Conservation (phyloP, 2,329 filamentous ascomycete genomes). For the Talaromyces sp. region DNA sequence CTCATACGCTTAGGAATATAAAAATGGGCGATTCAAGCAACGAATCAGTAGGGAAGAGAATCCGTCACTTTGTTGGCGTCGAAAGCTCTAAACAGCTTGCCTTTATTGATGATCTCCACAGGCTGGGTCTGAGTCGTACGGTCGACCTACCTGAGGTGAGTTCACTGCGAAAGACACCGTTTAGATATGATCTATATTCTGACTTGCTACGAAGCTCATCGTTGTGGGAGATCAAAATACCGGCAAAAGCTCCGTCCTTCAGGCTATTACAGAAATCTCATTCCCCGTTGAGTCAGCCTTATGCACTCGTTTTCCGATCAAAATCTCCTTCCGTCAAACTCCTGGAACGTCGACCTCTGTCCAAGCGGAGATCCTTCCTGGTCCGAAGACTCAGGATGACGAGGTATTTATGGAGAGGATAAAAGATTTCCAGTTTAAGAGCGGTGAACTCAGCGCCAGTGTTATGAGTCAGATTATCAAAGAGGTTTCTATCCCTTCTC, state of each 20-base stretch:
- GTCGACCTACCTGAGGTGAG: constrained; percentile 18
- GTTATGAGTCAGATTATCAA: neutral
- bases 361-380: constrained; percentile 16
- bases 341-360: constrained; percentile 12
- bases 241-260: constrained; percentile 60
- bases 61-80: constrained; percentile 46
- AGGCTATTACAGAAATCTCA: constrained; percentile 57
- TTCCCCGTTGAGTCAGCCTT: constrained; percentile 57
- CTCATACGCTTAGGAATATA: neutral
- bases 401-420: constrained; percentile 6
- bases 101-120: constrained; percentile 19
- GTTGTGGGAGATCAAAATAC: constrained; percentile 57
- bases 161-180: neutral
- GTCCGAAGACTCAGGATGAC: constrained; percentile 6
- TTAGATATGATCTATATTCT: neutral
- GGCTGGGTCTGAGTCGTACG: constrained; percentile 16
- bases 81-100: constrained; percentile 36
- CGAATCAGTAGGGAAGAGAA: constrained; percentile 1
- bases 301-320: constrained; percentile 60
- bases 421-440: constrained; percentile 6
- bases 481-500: neutral
- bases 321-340: constrained; percentile 48
- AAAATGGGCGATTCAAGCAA: neutral
- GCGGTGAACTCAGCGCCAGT: neutral
- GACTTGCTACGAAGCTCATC: constrained; percentile 44